Percentiles rank a stretch among this genome's conserved stretches.
Evolutionary conservation across 2,329 filamentous ascomycete species (phyloP).

Genomic region (Chalara sp.): DNA sequence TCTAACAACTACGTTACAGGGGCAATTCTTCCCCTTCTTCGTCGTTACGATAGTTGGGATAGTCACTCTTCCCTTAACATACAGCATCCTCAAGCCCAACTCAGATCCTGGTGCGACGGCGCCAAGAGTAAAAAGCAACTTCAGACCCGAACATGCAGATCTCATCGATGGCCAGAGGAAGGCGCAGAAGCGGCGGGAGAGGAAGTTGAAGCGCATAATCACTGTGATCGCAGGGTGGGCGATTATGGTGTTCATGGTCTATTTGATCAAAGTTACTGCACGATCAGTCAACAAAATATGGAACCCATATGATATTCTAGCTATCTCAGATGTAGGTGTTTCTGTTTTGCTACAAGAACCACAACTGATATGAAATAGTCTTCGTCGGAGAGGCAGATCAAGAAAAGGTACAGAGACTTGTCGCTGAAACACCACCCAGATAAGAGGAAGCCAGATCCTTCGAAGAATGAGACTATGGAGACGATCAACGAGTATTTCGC

Average conservation of each 20-base stretch:
- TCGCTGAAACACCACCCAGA: slow-evolving; percentile 87
- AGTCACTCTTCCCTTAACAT: slow-evolving; percentile 84
- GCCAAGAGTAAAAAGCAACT: slow-evolving; percentile 74
- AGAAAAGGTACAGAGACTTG: slow-evolving; percentile 80
- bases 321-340: slow-evolving; percentile 65
- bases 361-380: slow-evolving; percentile 45
- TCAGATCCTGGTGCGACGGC: slow-evolving; percentile 73
- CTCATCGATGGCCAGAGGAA: slow-evolving; percentile 76
- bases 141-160: slow-evolving; percentile 74
- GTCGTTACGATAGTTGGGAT: slow-evolving; percentile 84
- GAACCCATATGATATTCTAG: slow-evolving; percentile 95
- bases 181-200: slow-evolving; percentile 83
- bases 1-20: slow-evolving; percentile 39
- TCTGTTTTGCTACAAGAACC: neutral
- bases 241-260: slow-evolving; percentile 83
- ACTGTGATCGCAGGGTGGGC: slow-evolving; percentile 73
- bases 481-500: slow-evolving; percentile 83
- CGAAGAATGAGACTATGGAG: slow-evolving; percentile 86
- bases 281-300: slow-evolving; percentile 70
- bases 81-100: slow-evolving; percentile 74
- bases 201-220: slow-evolving; percentile 77
- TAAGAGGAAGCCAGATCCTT: slow-evolving; percentile 75
- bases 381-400: slow-evolving; percentile 83
- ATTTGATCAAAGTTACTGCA: slow-evolving; percentile 77
- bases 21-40: slow-evolving; percentile 99